Base-by-base conservation (phyloP, 2,329 filamentous ascomycete genomes). In the Stemphylium vesicarium region DNA sequence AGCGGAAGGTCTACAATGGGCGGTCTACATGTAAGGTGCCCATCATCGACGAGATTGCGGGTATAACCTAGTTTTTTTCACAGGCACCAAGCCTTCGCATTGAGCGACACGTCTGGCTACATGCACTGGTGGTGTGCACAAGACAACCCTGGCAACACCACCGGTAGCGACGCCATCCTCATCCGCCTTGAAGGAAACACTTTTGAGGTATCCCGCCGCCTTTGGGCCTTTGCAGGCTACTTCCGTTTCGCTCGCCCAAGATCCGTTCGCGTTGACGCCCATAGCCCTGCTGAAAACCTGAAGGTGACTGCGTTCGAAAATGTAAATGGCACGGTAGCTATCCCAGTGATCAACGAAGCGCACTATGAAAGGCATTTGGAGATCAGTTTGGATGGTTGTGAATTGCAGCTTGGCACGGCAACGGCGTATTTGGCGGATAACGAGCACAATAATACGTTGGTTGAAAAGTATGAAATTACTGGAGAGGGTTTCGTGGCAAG, bases 1-100 rank as follows among this genome's bases (percentile, higher is more conserved):
- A 0, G 77, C 78, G 26, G 82, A 85, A 57, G 83, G 82, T 12
- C 68, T 82, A 56, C 81, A 80, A 11, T 84, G 81, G 82, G 82
- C 82, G 1, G 79, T 80, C 57, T 79, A 81, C 59, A 79, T 85
- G 47, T 56, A 26, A 51, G 37, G 32, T 41, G 78, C 16, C 15
- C 1, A 13, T 1, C 35, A 24, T n/a, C 4, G 4, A 38, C 15
- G 80, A 63, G 70, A 71, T 20, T 15, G 4, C 13, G 13, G 6
- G 13, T 18, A 12, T 12, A 36, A 20, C 2, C 29, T 45, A n/a
- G 36, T 12, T 79, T 76, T 10, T 69, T 16, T 8, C 5, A 8
- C 6, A 56, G 53, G 47, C 53, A 56, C 5, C 41, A 56, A 42
- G 53, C 53, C 4, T 56, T 56, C 11, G 48, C 52, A 4, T 46